Evolutionary conservation across 2,329 filamentous ascomycete genomes (phyloP).

Genomic region (Verticillium alfalfae): DNA sequence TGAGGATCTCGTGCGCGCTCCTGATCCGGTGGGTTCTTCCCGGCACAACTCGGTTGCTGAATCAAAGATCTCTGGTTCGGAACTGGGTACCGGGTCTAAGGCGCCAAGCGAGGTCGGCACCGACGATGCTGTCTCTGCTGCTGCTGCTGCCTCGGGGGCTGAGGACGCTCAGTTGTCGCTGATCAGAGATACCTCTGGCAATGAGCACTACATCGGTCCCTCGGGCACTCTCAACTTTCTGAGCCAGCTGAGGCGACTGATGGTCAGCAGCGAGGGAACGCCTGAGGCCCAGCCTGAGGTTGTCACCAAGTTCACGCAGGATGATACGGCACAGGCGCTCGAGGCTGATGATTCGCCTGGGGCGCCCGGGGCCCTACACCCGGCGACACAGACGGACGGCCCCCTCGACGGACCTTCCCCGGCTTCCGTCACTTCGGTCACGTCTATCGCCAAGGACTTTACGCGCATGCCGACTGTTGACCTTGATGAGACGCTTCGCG

Average conservation of each 20-base stretch:
- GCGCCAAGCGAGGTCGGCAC: background rate
- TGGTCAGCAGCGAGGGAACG: constrained; percentile 15
- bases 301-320: constrained; percentile 14
- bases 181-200: constrained; percentile 24
- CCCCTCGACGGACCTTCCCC: constrained; percentile 14
- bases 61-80: background rate
- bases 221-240: constrained; percentile 29
- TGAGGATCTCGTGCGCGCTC: constrained; percentile 10
- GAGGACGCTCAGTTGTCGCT: constrained; percentile 17
- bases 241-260: constrained; percentile 24
- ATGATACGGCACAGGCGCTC: constrained; percentile 17
- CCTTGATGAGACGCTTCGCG: constrained; percentile 20
- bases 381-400: background rate
- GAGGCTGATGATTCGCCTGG: constrained; percentile 12
- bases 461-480: constrained; percentile 15
- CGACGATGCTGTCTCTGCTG: background rate
- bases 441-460: constrained; percentile 20
- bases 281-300: constrained; percentile 1
- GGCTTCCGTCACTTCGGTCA: constrained; percentile 19
- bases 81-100: background rate
- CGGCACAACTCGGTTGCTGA: background rate
- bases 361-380: background rate
- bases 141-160: background rate
- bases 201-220: constrained; percentile 29
- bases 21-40: background rate